Evolutionary conservation across 1,284 basidiomycete genomes (phyloP), one percentile per base, ranked within the genome.

Genomic region (Ganoderma multipileum): DNA sequence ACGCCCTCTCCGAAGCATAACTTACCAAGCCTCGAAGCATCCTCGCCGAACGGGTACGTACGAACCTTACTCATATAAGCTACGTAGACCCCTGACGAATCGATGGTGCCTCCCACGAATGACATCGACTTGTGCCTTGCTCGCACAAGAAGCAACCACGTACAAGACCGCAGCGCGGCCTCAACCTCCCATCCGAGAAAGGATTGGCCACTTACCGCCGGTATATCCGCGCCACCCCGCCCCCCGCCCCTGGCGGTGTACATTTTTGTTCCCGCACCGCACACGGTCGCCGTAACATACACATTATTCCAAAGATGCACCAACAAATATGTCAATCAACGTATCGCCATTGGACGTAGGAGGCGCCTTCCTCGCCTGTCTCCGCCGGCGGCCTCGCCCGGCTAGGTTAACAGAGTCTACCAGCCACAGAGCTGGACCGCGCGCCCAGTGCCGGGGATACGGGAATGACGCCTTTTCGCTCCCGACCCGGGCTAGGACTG

Each of bases 281-380:
- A 8, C 33, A 20, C 55, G 36, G 55, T 33, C 55, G 20, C 36
- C 55, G 36, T 36, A n/a, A 38, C 55, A 12, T 58, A 36, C 55
- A 58, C 36, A 58, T n/a, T n/a, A 23, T 58, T 38, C 55, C 55
- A 38, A 58, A 58, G 55, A 58, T 38, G 18, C 55, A 12, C 20
- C 55, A 58, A 58, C 55, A 58, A n/a, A 58, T 58, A 14, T 58
- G 55, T 58, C 55, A 58, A 58, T 58, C 55, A 58, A 36, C 55
- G 55, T n/a, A 36, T n/a, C 36, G 36, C 55, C 55, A 58, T 58
- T 58, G 30, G 55, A 58, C 55, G 55, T 58, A 38, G 38, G 7
- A 20, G 33, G 36, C 30, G 36, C 33, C 7, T 38, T 9, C n/a
- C 30, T 9, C 30, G 36, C 20, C 7, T 38, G 3, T 11, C 30